phyloP scores from a whole-genome alignment of 257 asterid species.

The Rubia yunnanensis region DNA sequence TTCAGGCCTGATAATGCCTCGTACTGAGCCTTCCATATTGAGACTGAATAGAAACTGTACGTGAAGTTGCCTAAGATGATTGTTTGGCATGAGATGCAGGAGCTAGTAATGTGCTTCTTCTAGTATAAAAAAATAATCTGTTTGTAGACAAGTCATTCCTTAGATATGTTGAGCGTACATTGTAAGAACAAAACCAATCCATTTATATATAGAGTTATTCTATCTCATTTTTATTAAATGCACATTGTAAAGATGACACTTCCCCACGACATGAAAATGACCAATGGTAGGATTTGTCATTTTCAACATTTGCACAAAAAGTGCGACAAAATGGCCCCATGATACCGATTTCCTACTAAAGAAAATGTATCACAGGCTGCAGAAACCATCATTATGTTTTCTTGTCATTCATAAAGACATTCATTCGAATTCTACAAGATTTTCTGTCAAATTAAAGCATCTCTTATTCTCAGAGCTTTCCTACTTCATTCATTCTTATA shows the following conservation, averaged over 20 bases:
- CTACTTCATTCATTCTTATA: not conserved
- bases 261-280: too few relatives aligned
- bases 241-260: not conserved
- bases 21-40: not conserved
- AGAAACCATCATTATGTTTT: not conserved
- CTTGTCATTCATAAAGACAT: not conserved
- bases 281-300: too few relatives aligned
- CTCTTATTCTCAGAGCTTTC: conserved; percentile 6
- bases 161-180: not conserved
- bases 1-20: not conserved
- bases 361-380: not conserved
- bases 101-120: not conserved
- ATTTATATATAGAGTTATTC: too few relatives aligned
- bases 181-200: not conserved
- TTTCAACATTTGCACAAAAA: too few relatives aligned
- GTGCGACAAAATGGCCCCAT: too few relatives aligned
- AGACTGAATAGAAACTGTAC: not conserved
- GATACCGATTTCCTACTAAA: not conserved
- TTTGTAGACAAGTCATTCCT: not conserved
- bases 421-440: not conserved
- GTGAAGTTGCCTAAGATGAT: not conserved
- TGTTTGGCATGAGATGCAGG: not conserved
- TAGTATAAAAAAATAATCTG: not conserved
- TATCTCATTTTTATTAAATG: too few relatives aligned
- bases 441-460: not conserved